Evolutionary conservation across 1,284 basidiomycete species (phyloP).

Genomic region (Malassezia vespertilionis): DNA sequence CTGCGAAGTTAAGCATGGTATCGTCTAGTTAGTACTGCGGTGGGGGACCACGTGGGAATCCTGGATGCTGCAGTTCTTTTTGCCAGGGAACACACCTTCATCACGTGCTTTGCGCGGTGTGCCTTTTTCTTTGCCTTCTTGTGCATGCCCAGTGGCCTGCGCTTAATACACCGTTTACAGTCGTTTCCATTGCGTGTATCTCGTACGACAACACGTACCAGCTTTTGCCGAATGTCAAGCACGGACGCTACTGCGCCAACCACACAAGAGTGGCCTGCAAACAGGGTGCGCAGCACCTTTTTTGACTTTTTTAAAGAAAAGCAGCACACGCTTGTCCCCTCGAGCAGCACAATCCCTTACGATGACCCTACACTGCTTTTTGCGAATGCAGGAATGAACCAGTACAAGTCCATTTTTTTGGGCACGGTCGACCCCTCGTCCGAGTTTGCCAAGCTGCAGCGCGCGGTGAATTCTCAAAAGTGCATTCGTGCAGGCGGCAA

Average conservation of each 20-base stretch:
- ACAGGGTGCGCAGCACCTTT: slow-evolving; percentile 62
- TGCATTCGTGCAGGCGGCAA: slow-evolving; percentile 97
- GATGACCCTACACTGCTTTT: slow-evolving; percentile 83
- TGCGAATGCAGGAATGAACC: slow-evolving; percentile 65
- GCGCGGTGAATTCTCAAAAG: slow-evolving; percentile 91
- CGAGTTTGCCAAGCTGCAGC: slow-evolving; percentile 72
- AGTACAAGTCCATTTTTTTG: slow-evolving; percentile 86
- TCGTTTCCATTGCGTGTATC: too few relatives aligned
- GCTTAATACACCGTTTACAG: too few relatives aligned
- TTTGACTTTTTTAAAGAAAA: slow-evolving; percentile 66
- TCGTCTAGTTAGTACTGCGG: slow-evolving; percentile 71
- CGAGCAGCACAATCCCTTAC: slow-evolving; percentile 85
- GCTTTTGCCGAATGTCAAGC: too few relatives aligned
- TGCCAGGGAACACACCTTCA: slow-evolving; percentile 12
- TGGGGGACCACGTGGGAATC: slow-evolving; percentile 73
- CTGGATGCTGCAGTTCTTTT: slow-evolving; percentile 55
- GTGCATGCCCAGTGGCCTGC: slow-evolving; percentile 17
- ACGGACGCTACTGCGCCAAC: too few relatives aligned
- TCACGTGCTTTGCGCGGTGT: not conserved
- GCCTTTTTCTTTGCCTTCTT: too few relatives aligned
- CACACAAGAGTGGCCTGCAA: slow-evolving; percentile 59
- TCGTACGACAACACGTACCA: too few relatives aligned
- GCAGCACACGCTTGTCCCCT: slow-evolving; percentile 82
- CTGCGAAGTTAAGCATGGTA: slow-evolving; percentile 68
- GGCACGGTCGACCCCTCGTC: slow-evolving; percentile 89